Evolutionary conservation across 768 basidiomycete genomes (phyloP).

Genomic region (Hebeloma cylindrosporum): DNA sequence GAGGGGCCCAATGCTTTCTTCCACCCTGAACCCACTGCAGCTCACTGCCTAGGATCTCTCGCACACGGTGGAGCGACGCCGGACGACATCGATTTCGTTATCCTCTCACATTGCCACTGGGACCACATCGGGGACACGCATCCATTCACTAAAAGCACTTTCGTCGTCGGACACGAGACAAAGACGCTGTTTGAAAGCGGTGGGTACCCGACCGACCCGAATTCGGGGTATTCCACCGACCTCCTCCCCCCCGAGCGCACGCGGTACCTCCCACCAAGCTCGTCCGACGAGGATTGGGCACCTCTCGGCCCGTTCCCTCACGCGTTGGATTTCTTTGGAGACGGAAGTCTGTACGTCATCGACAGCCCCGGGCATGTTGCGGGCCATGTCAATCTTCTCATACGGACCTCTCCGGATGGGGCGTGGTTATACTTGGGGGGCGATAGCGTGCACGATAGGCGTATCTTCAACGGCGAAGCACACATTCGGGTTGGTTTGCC

Average conservation of each 20-base stretch:
- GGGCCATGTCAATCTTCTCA: slow-evolving; percentile 56
- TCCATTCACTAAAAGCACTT: slow-evolving; percentile 45
- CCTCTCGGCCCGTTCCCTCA: slow-evolving; percentile 51
- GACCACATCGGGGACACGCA: slow-evolving; percentile 50
- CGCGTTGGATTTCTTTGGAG: slow-evolving; percentile 53
- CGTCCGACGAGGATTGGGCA: slow-evolving; percentile 30
- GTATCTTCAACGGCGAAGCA: slow-evolving; percentile 45
- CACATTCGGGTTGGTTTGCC: slow-evolving; percentile 33
- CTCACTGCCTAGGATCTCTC: slow-evolving; percentile 42
- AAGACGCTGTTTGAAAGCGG: slow-evolving; percentile 34
- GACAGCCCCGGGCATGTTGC: slow-evolving; percentile 56
- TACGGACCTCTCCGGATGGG: slow-evolving; percentile 53
- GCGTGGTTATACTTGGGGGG: slow-evolving; percentile 57
- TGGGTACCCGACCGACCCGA: slow-evolving; percentile 44
- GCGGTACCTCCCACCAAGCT: slow-evolving; percentile 36
- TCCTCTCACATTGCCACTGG: slow-evolving; percentile 53
- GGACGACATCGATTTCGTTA: slow-evolving; percentile 43
- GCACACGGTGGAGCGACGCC: slow-evolving; percentile 47
- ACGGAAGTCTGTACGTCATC: slow-evolving; percentile 59
- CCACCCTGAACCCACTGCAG: slow-evolving; percentile 30
- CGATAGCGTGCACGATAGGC: slow-evolving; percentile 56
- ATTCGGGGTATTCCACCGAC: slow-evolving; percentile 27
- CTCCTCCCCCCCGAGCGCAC: slow-evolving; percentile 40
- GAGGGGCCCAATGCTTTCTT: background rate
- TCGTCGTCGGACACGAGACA: slow-evolving; percentile 46